Conservation (phyloP, 257 asterid species). For the Voacanga thouarsii region DNA sequence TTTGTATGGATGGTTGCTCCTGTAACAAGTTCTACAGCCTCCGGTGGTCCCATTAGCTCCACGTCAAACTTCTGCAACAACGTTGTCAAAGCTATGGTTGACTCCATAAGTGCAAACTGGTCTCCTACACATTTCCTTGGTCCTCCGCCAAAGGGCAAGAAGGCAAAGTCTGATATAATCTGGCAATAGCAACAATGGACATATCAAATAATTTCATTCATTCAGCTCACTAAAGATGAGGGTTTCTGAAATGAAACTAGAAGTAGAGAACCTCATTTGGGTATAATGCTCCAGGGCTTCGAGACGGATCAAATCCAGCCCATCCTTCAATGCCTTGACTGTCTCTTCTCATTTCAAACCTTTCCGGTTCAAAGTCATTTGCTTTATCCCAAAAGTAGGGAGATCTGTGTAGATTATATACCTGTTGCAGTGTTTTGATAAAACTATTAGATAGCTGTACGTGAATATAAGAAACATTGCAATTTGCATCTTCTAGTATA, state of each 20-base stretch:
- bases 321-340: constrained; percentile 72
- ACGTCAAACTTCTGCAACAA: constrained; percentile 65
- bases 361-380: constrained; percentile 84
- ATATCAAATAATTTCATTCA: background rate
- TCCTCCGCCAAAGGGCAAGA: constrained; percentile 98
- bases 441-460: background rate
- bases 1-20: constrained; percentile 97
- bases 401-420: constrained; percentile 94
- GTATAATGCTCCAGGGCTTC: constrained; percentile 94
- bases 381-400: constrained; percentile 92
- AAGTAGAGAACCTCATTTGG: constrained; percentile 73
- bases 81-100: constrained; percentile 83
- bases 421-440: constrained; percentile 39
- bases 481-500: background rate
- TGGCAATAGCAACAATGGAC: constrained; percentile 23
- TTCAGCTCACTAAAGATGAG: background rate
- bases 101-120: constrained; percentile 96
- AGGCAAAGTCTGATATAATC: constrained; percentile 80
- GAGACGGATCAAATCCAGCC: constrained; percentile 92
- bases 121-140: constrained; percentile 98
- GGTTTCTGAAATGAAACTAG: background rate
- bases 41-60: constrained; percentile 57
- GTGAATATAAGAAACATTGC: background rate
- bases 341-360: constrained; percentile 55
- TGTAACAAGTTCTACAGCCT: constrained; percentile 75